Conservation (phyloP, 2,329 filamentous ascomycete species). For the Aureobasidium sp. region DNA sequence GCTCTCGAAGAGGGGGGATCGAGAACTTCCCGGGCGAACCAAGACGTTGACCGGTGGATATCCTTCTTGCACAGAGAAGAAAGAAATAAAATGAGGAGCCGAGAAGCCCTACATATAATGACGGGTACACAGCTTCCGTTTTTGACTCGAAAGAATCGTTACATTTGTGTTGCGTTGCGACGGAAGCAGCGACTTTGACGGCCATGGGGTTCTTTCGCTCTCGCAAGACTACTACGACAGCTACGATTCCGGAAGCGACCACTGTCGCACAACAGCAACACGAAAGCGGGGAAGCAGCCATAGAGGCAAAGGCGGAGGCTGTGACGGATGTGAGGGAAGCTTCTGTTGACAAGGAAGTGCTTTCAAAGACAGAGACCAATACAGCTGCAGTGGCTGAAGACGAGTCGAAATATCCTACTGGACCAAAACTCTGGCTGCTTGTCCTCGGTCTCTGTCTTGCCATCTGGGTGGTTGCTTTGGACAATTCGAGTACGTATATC, state of each 20-base stretch:
- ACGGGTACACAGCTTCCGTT: neutral
- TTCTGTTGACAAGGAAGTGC: neutral
- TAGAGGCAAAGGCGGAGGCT: neutral
- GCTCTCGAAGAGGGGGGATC: too few species aligned
- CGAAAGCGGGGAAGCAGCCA: neutral
- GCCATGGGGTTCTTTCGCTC: neutral
- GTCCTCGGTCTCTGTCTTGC: constrained; percentile 20
- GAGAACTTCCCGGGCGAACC: constrained; percentile 1
- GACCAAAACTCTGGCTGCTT: constrained; percentile 29
- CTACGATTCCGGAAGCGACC: too few species aligned
- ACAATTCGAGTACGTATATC: constrained; percentile 29
- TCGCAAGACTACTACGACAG: neutral
- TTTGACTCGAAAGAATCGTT: neutral
- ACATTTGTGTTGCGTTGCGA: neutral
- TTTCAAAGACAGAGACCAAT: neutral
- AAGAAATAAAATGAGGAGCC: constrained; percentile 7
- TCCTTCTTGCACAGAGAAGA: too few species aligned
- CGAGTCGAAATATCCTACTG: constrained; percentile 32
- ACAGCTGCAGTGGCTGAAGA: constrained; percentile 24
- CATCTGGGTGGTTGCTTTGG: constrained; percentile 22
- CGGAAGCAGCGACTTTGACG: too few species aligned
- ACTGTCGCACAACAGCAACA: neutral
- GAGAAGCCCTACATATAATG: neutral
- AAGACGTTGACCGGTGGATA: constrained; percentile 11
- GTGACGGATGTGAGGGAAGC: neutral